Percentiles rank a stretch among this genome's conserved stretches.
phyloP scores from a whole-genome alignment of 176 grass and related monocot species.

The Paspalum notatum region DNA sequence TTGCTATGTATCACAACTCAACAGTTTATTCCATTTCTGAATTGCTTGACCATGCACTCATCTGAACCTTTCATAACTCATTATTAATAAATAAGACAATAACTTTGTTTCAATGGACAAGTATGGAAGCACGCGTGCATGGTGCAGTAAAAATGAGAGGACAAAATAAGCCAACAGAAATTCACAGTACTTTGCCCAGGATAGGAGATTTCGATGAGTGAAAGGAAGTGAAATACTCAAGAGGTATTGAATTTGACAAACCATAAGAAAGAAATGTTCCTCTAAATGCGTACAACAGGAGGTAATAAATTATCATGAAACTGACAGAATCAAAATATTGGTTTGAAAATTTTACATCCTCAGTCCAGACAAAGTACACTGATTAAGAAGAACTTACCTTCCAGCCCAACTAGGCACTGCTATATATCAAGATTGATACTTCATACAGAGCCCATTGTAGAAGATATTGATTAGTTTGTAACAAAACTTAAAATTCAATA shows the following conservation, averaged over 20 bases:
- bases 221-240: neutral
- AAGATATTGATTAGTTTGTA: conserved; percentile 55
- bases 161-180: neutral
- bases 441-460: conserved; percentile 46
- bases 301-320: neutral
- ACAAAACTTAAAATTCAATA: conserved; percentile 33
- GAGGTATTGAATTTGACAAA: neutral
- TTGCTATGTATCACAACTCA: neutral
- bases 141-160: neutral
- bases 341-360: neutral
- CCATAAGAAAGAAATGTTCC: conserved; percentile 7
- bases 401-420: conserved; percentile 50
- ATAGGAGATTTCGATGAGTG: neutral
- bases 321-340: neutral
- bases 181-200: neutral
- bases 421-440: conserved; percentile 55
- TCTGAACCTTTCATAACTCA: neutral
- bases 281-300: neutral
- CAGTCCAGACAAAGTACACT: neutral
- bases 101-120: neutral
- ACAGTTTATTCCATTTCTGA: neutral
- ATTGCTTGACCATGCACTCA: neutral
- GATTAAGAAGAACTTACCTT: conserved; percentile 58
- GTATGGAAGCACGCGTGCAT: neutral
- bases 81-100: neutral